phyloP scores from a whole-genome alignment of 2,329 filamentous ascomycete genomes.

The Graphilbum sp. region DNA sequence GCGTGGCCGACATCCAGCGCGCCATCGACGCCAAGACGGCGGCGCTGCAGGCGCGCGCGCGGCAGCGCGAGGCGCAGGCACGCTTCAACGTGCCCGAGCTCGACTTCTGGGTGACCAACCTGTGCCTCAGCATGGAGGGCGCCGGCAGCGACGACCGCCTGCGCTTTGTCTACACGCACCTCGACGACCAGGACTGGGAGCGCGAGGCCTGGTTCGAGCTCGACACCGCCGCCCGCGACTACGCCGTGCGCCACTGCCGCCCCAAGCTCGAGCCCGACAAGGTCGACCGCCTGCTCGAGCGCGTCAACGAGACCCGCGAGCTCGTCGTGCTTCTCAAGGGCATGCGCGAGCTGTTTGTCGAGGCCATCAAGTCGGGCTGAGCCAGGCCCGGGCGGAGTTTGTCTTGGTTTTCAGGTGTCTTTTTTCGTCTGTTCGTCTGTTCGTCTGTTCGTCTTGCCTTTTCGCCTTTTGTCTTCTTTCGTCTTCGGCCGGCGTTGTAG shows the following conservation, averaged over 20 bases:
- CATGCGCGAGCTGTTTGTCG: slow-evolving; percentile 65
- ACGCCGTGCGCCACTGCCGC: slow-evolving; percentile 64
- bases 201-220: slow-evolving; percentile 89
- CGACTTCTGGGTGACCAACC: slow-evolving; percentile 86
- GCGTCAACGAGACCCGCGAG: slow-evolving; percentile 67
- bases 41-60: slow-evolving; percentile 56
- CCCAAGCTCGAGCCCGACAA: slow-evolving; percentile 70
- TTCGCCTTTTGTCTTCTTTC: no score
- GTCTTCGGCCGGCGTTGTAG: no score
- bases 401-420: no score
- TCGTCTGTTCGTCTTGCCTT: no score
- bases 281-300: slow-evolving; percentile 60
- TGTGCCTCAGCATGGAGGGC: slow-evolving; percentile 81
- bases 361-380: slow-evolving; percentile 47
- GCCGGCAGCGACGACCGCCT: slow-evolving; percentile 69
- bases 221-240: slow-evolving; percentile 64
- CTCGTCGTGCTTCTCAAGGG: slow-evolving; percentile 59
- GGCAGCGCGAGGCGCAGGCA: slow-evolving; percentile 65
- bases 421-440: no score
- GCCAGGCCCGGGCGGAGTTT: no score
- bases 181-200: slow-evolving; percentile 78
- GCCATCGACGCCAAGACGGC: slow-evolving; percentile 53
- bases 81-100: slow-evolving; percentile 86
- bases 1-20: slow-evolving; percentile 51
- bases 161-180: slow-evolving; percentile 77